Conservation (phyloP, 768 basidiomycete genomes). For the Amanita exitialis region DNA sequence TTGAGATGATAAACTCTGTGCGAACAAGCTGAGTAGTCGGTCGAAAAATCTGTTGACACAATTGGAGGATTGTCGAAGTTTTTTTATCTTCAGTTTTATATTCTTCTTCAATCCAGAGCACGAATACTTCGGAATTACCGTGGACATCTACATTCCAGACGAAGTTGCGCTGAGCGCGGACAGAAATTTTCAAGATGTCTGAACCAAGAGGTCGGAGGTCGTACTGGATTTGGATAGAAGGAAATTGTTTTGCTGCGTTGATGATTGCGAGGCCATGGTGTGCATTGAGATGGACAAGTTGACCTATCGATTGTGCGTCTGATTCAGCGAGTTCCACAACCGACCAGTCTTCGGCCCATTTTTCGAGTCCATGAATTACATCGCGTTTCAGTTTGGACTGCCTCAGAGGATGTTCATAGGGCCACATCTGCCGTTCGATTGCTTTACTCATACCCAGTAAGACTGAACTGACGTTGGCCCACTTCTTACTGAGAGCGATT, state of each 20-base stretch:
- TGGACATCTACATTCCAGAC: conserved; percentile 74
- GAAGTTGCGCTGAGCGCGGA: conserved; percentile 59
- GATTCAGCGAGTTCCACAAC: conserved; percentile 62
- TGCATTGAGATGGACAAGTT: conserved; percentile 80
- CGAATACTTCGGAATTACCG: conserved; percentile 76
- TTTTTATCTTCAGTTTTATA: conserved; percentile 63
- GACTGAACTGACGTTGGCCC: conserved; percentile 72
- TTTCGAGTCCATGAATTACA: conserved; percentile 66
- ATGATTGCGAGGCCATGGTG: conserved; percentile 71
- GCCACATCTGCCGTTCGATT: conserved; percentile 88
- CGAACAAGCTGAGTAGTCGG: conserved; percentile 48
- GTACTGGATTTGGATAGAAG: conserved; percentile 55
- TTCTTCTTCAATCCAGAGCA: conserved; percentile 92
- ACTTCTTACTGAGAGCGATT: conserved; percentile 87
- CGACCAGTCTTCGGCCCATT: conserved; percentile 74
- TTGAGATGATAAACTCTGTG: conserved; percentile 73
- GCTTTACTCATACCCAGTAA: conserved; percentile 91
- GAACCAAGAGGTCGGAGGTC: conserved; percentile 72
- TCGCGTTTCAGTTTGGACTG: conserved; percentile 76
- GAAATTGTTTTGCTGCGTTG: conserved; percentile 78
- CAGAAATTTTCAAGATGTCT: conserved; percentile 71
- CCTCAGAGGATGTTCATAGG: conserved; percentile 82
- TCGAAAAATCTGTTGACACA: conserved; percentile 63
- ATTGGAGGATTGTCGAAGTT: conserved; percentile 74
- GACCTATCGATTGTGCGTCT: conserved; percentile 61